These are phyloP conservation scores for Clavariopsis aquatica DNA, from an alignment of 495 filamentous ascomycete species.

Conservation along the genomic window DNA sequence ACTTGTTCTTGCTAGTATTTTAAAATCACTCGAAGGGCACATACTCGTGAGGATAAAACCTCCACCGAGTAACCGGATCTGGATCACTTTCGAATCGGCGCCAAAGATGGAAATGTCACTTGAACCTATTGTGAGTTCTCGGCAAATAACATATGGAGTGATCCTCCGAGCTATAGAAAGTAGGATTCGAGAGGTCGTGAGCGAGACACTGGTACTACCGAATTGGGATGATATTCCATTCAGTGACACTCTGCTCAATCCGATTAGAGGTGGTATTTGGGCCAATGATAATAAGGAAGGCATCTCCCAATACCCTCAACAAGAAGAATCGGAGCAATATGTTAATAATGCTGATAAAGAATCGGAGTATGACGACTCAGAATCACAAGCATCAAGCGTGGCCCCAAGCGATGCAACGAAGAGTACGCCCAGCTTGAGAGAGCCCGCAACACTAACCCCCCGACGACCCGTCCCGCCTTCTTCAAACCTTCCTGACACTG, in stretches of 20 bases:
- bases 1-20: slow-evolving; percentile 78
- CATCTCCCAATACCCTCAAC: background rate
- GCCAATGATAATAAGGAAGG: slow-evolving; percentile 41
- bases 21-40: slow-evolving; percentile 86
- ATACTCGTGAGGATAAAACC: slow-evolving; percentile 85
- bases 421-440: slow-evolving; percentile 14
- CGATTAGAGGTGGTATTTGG: slow-evolving; percentile 90
- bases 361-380: slow-evolving; percentile 1
- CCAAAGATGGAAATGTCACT: slow-evolving; percentile 91
- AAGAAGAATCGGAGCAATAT: background rate
- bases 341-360: slow-evolving; percentile 55
- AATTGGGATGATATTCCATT: slow-evolving; percentile 97
- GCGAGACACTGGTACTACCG: slow-evolving; percentile 87
- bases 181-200: slow-evolving; percentile 87
- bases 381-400: background rate
- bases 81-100: slow-evolving; percentile 90
- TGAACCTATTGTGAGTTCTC: slow-evolving; percentile 90
- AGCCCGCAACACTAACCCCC: background rate
- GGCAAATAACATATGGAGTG: slow-evolving; percentile 90
- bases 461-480: background rate
- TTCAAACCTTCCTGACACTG: slow-evolving; percentile 3
- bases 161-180: slow-evolving; percentile 93
- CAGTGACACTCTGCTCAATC: slow-evolving; percentile 70
- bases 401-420: slow-evolving; percentile 8
- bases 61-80: slow-evolving; percentile 89